Evolutionary conservation across 768 basidiomycete genomes (phyloP), one percentile per base, ranked within the genome.

Genomic region (Agaricus sinodeliciosus): DNA sequence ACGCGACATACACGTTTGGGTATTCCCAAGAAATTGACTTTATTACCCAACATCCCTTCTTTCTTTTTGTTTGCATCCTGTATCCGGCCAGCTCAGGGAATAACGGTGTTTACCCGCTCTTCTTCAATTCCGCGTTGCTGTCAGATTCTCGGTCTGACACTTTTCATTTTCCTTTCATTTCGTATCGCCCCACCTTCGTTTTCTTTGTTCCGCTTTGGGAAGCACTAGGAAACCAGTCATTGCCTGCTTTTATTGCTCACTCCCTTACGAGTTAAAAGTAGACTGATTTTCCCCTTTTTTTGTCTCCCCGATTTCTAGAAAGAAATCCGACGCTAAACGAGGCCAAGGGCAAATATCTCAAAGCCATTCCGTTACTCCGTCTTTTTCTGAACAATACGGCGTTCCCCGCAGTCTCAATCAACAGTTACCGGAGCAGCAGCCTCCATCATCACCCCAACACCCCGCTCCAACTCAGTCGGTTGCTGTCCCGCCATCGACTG

Each of bases 311-410:
- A 19, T 41, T 34, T 41, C 54, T 60, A 92, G 90, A 64, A 91
- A 85, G 80, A 84, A 80, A 74, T 88, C 88, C 57, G 88, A 89
- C 74, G 72, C 75, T 54, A 82, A 77, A 65, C 78, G 74, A 59
- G 69, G 61, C 56, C 73, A 74, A 44, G 59, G 69, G 48, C 69
- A 76, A 53, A 45, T 16, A 51, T 58, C 50, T 28, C 59, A 66
- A 57, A 65, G 72, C 53, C 69, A 68, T 55, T 72, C 26, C 15
- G 9, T 48, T 15, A 22, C 15, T 25, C 15, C 37, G 26, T 31
- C 44, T 9, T 40, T 31, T 9, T 34, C 28, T 3, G 37, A 13
- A 31, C 27, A 22, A 34, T 12, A 45, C 16, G 28, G 45, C 15
- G 41, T 18, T 34, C 40, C 42, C 34, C 7, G 25, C 37, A 53